Percentiles rank a stretch among this genome's conserved stretches.
Conservation (phyloP, 495 filamentous ascomycete genomes). For the Podospora tetraspora region DNA sequence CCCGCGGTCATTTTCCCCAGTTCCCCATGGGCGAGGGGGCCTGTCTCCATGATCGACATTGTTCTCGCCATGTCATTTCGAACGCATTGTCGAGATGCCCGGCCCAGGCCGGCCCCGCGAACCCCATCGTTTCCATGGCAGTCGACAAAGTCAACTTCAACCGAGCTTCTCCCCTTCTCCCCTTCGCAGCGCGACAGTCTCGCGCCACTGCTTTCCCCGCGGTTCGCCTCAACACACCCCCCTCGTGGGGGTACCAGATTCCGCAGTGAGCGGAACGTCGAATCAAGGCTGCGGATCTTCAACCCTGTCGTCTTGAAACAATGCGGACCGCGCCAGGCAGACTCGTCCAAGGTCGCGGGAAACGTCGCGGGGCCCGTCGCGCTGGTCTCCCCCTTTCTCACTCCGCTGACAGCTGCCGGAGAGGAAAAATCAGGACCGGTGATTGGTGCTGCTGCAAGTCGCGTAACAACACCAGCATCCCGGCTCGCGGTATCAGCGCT, state of each 20-base stretch:
- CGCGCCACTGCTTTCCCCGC: background rate
- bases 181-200: background rate
- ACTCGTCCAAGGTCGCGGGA: background rate
- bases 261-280: background rate
- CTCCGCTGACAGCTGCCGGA: background rate
- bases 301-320: background rate
- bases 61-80: background rate
- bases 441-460: background rate
- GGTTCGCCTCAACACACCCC: background rate
- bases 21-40: background rate
- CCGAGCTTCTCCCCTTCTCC: background rate
- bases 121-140: background rate
- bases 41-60: background rate
- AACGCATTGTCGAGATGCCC: background rate
- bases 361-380: background rate
- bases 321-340: background rate
- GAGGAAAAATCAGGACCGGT: background rate
- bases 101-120: background rate
- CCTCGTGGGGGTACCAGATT: background rate
- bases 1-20: background rate
- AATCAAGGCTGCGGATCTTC: background rate
- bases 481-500: slow-evolving; percentile 4
- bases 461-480: background rate
- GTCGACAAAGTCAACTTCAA: background rate
- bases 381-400: background rate